These are phyloP conservation scores for Theobroma grandiflorum DNA, from an alignment of 441 rosid genomes.

Conservation along the genomic window DNA sequence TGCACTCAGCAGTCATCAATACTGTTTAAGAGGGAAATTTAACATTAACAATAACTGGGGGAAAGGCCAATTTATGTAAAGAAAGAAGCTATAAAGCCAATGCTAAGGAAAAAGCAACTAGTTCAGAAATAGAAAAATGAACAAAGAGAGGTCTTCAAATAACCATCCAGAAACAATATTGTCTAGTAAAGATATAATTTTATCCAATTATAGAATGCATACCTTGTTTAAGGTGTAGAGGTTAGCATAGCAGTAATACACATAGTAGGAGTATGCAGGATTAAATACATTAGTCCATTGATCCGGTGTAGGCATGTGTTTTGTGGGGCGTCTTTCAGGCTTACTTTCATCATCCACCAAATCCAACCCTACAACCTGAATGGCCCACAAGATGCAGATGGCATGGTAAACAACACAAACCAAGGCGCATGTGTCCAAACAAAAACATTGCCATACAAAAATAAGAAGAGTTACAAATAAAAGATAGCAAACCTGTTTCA, in stretches of 20 bases:
- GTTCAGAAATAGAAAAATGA: not conserved
- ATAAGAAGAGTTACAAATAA: slow-evolving; percentile 17
- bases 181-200: not conserved
- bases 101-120: not conserved
- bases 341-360: slow-evolving; percentile 99
- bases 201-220: not conserved
- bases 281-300: slow-evolving; percentile 98
- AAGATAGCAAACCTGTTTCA: slow-evolving; percentile 75
- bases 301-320: slow-evolving; percentile 98
- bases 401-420: not conserved
- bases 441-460: slow-evolving; percentile 12
- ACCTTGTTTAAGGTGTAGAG: slow-evolving; percentile 95
- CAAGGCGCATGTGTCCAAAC: slow-evolving; percentile 5
- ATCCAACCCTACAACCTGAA: slow-evolving; percentile 98
- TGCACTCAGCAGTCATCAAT: not conserved
- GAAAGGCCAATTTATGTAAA: not conserved
- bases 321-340: slow-evolving; percentile 99
- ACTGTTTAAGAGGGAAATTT: not conserved
- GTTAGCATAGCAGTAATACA: slow-evolving; percentile 96
- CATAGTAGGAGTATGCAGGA: slow-evolving; percentile 96
- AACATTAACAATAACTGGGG: not conserved
- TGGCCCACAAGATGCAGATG: not conserved
- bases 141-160: not conserved
- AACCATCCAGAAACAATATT: slow-evolving; percentile 2
- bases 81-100: not conserved